Evolutionary conservation across 2,329 filamentous ascomycete species (phyloP).

Genomic region (Fusarium neocosmosporiellum): DNA sequence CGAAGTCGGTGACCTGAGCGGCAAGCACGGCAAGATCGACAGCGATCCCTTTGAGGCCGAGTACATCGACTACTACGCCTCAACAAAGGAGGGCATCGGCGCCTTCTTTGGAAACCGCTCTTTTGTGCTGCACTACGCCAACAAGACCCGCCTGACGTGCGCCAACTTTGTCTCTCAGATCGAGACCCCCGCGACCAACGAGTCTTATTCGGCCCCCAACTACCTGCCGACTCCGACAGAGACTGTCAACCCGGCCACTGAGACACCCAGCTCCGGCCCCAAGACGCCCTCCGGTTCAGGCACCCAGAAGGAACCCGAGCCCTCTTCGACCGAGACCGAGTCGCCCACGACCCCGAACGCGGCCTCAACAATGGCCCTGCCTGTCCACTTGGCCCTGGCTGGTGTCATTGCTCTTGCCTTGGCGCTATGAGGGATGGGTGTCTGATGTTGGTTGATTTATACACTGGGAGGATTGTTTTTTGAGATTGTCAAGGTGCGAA

Average conservation of each 20-base stretch:
- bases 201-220: slow-evolving; percentile 28
- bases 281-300: slow-evolving; percentile 5
- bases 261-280: slow-evolving; percentile 21
- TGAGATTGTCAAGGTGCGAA: slow-evolving; percentile 11
- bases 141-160: slow-evolving; percentile 73
- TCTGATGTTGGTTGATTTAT: slow-evolving; percentile 6
- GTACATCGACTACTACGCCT: slow-evolving; percentile 69
- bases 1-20: slow-evolving; percentile 80
- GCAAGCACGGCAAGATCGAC: slow-evolving; percentile 75
- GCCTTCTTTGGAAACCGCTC: slow-evolving; percentile 74
- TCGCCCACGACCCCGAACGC: slow-evolving; percentile 21
- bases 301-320: slow-evolving; percentile 1
- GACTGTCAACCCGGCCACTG: slow-evolving; percentile 21
- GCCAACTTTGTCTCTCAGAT: slow-evolving; percentile 65
- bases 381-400: slow-evolving; percentile 28
- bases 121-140: slow-evolving; percentile 72
- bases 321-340: slow-evolving; percentile 22
- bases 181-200: slow-evolving; percentile 17
- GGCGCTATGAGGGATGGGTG: slow-evolving; percentile 16
- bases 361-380: slow-evolving; percentile 20
- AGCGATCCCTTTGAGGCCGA: slow-evolving; percentile 59
- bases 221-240: slow-evolving; percentile 37
- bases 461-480: slow-evolving; percentile 11
- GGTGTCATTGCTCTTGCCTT: slow-evolving; percentile 24
- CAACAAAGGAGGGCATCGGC: slow-evolving; percentile 60